Evolutionary conservation across 139 green algal species (phyloP), one percentile per base, ranked within the genome.

Genomic region (Auxenochlorella pyrenoidosa): DNA sequence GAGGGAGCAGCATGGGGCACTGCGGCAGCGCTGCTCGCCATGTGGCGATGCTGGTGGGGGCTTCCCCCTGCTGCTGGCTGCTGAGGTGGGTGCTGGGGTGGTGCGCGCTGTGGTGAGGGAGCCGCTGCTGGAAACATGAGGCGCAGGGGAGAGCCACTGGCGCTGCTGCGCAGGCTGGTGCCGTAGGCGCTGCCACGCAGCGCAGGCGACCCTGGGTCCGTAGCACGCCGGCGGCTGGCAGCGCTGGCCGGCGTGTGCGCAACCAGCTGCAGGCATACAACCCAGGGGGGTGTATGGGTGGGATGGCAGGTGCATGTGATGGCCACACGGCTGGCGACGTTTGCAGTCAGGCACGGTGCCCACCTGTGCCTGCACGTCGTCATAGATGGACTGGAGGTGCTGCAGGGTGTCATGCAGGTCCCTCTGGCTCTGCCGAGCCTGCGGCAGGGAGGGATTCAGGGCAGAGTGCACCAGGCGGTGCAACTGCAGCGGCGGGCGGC

Each of bases 311-410:
- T n/a, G n/a, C n/a, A n/a, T n/a, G n/a, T n/a, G n/a, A n/a, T n/a
- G n/a, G n/a, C n/a, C n/a, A n/a, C n/a, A n/a, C n/a, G n/a, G n/a
- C n/a, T n/a, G n/a, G n/a, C n/a, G n/a, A n/a, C n/a, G n/a, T n/a
- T 51, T 19, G 30, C 5, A 34, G 2, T 40, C 73, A 51, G 12
- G 26, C 10, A 36, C 40, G 8, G 43, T 32, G 19, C 24, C 40
- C 73, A 58, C 40, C 73, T 79, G 73, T n/a, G 51, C 75, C 44
- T 81, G 75, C 43, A 81, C 28, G 12, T 38, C 47, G 21, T 81
- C 43, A 22, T 63, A 81, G 30, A 59, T 24, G 26, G 51, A 59
- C 43, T 81, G 75, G 12, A 81, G 44, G 28, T 81, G 43, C 43
- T 24, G 43, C 43, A 81, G 75, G 30, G 59, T 36, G 19, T 38